phyloP scores from a whole-genome alignment of 2,329 filamentous ascomycete species.

The Colletotrichum godetiae region DNA sequence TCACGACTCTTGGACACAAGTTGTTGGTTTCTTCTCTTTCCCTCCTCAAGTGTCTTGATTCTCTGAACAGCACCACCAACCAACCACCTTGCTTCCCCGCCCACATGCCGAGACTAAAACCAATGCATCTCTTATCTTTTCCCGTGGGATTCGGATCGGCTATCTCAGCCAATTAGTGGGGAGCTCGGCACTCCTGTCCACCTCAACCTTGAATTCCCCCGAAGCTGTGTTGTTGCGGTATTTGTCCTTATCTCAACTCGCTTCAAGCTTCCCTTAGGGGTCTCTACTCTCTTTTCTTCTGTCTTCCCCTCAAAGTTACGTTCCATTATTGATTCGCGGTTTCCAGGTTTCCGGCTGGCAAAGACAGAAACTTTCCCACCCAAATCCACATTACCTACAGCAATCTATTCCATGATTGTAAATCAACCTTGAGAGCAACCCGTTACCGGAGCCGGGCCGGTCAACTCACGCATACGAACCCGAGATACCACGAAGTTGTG shows the following conservation, averaged over 20 bases:
- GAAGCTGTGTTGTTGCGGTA: constrained; percentile 8
- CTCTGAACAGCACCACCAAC: background rate
- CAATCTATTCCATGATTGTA: background rate
- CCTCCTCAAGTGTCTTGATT: too few species aligned
- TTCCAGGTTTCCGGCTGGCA: background rate
- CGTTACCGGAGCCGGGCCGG: constrained; percentile 27
- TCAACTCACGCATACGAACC: background rate
- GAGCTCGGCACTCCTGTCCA: constrained; percentile 6
- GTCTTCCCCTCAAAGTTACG: constrained; percentile 3
- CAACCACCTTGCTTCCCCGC: constrained; percentile 11
- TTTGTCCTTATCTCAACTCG: constrained; percentile 31
- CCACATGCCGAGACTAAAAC: constrained; percentile 24
- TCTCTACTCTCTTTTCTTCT: background rate
- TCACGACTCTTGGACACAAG: background rate
- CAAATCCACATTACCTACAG: background rate
- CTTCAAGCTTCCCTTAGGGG: constrained; percentile 2
- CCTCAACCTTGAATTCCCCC: background rate
- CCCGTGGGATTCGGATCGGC: background rate
- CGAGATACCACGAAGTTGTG: background rate
- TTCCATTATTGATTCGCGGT: constrained; percentile 1
- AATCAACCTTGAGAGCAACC: background rate
- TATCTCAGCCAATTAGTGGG: constrained; percentile 29
- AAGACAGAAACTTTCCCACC: background rate
- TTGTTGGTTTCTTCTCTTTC: background rate
- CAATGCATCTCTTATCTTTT: constrained; percentile 28